Base-by-base conservation (phyloP, 2,329 filamentous ascomycete species). In the Xylariaceae sp. region DNA sequence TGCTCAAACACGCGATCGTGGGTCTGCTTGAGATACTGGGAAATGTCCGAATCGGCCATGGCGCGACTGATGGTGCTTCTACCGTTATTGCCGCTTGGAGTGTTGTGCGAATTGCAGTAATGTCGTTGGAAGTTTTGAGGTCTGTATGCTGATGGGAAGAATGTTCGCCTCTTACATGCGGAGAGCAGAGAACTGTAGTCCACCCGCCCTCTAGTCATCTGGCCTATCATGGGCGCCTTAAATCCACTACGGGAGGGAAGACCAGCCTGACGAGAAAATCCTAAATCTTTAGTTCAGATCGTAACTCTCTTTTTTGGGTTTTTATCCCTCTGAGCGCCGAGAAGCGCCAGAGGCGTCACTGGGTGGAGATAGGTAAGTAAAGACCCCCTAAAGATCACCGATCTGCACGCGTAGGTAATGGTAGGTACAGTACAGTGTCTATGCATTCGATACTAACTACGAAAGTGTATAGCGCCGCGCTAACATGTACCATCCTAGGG, bases 1-100 rank as follows among this genome's bases (percentile, higher is more conserved):
- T 84, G 82, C 62, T 87, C 81, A 64, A 90, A 89, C 65, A 89
- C 81, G 55, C 80, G 78, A 65, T 87, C 82, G 71, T 89, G 86
- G 64, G 77, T 80, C 74, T 86, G 76, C 72, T 81, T 73, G 55
- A 87, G 80, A 68, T 87, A 87, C 57, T 72, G 70, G 58, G 72
- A 70, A 59, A 82, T 76, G 53, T 81, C 76, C 6, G 57, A 55
- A 20, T 61, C 42, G 1, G 65, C 59, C 65, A 67, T 67, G 56
- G 50, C 44, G 59, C 53, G 54, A 47, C 54, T 62, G 45, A 41
- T 33, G 50, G 21, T 37, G 24, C 9, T 33, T 16, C 44, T 24
- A 21, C 42, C 27, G 46, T 15, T 23, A 35, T 23, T 49, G 39
- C 29, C n/a, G 29, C 50, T 50, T 30, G 13, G 27, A 36, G 6